Percentiles rank a stretch among this genome's conserved stretches.
Evolutionary conservation across 768 basidiomycete species (phyloP).

Genomic region (Agrocybe chaxingu): DNA sequence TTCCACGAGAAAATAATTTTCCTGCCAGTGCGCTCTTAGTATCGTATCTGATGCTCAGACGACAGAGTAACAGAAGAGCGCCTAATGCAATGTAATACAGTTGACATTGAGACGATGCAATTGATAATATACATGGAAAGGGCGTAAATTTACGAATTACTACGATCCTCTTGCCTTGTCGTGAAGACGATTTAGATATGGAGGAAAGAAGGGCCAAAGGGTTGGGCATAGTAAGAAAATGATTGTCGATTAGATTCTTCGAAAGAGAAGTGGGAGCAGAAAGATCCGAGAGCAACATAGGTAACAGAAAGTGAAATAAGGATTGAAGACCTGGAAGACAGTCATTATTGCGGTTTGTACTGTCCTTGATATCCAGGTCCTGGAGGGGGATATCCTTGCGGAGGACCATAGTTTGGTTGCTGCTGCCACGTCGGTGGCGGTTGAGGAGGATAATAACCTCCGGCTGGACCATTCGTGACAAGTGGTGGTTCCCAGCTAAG

Average conservation of each 20-base stretch:
- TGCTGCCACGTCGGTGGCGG: slow-evolving; percentile 15
- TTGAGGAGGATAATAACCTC: slow-evolving; percentile 19
- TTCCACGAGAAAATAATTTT: not conserved
- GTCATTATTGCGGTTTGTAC: not conserved
- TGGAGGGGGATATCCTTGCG: slow-evolving; percentile 1
- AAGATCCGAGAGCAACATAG: too few species aligned
- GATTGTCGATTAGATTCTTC: too few species aligned
- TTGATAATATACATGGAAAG: not conserved
- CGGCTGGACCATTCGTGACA: slow-evolving; percentile 11
- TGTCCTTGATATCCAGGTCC: slow-evolving; percentile 4
- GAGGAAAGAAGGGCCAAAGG: too few species aligned
- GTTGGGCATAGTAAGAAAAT: too few species aligned
- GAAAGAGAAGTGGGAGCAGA: too few species aligned
- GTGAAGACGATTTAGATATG: too few species aligned
- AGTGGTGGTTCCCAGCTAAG: slow-evolving; percentile 24
- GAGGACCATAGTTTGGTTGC: slow-evolving; percentile 3
- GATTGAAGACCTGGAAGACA: not conserved
- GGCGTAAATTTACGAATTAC: not conserved
- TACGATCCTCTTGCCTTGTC: too few species aligned
- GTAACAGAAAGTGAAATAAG: too few species aligned
- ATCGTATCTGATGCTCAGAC: too few species aligned
- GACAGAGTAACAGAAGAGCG: not conserved
- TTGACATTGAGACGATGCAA: too few species aligned
- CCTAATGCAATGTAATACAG: not conserved
- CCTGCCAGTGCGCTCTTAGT: too few species aligned